phyloP scores from a whole-genome alignment of 306 rosid species.

The Vigna unguiculata region DNA sequence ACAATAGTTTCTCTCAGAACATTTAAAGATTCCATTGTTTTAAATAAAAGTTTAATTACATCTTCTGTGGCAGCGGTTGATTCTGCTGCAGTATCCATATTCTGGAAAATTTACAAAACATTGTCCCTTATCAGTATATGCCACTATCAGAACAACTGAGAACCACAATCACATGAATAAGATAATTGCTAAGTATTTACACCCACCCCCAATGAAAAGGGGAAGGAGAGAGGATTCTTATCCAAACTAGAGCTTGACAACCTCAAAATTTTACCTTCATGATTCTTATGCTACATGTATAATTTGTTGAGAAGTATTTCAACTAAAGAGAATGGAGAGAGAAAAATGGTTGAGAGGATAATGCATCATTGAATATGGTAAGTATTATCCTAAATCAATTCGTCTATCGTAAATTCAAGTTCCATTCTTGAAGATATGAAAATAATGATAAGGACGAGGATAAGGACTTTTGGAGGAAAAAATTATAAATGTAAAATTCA shows the following conservation, averaged over 20 bases:
- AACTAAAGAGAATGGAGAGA: too few species aligned
- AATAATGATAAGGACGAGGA: too few species aligned
- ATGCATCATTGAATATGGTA: too few species aligned
- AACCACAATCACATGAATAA: conserved; percentile 28
- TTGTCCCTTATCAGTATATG: conserved; percentile 33
- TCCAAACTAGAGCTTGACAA: not conserved
- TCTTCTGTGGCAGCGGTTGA: conserved; percentile 53
- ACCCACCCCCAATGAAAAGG: not conserved
- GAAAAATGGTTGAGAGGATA: too few species aligned
- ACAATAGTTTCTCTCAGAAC: conserved; percentile 72
- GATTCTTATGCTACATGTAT: too few species aligned
- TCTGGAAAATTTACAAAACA: conserved; percentile 58
- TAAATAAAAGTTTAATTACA: conserved; percentile 62
- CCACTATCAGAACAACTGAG: conserved; percentile 32
- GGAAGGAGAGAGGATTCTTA: conserved; percentile 15
- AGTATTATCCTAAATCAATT: too few species aligned
- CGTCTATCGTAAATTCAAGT: too few species aligned
- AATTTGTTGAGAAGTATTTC: too few species aligned
- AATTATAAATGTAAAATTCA: not conserved
- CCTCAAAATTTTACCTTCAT: too few species aligned
- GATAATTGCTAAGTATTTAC: conserved; percentile 11
- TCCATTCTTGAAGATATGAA: too few species aligned
- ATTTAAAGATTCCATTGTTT: conserved; percentile 82
- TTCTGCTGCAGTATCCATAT: conserved; percentile 70
- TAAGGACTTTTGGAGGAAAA: not conserved